phyloP scores from a whole-genome alignment of 108 stramenopile species.

The Cyclotella kingstonii region DNA sequence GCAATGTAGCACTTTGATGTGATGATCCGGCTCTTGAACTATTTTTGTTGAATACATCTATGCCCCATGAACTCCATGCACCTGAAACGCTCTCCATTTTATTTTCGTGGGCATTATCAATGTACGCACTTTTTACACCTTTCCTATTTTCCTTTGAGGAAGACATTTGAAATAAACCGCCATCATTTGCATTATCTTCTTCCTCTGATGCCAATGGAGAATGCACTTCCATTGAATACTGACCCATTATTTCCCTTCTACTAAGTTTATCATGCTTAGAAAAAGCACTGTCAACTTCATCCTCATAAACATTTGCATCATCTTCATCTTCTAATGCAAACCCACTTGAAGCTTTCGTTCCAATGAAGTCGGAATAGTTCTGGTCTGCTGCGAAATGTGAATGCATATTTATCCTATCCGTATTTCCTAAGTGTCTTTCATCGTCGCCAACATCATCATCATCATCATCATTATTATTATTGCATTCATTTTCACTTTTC shows the following conservation, averaged over 20 bases:
- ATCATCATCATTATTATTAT: not conserved
- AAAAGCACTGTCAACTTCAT: conserved; percentile 8
- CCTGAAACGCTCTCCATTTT: conserved; percentile 18
- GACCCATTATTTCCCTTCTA: conserved; percentile 1
- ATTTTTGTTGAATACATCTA: not conserved
- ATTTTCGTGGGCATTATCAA: not conserved
- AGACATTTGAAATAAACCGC: conserved; percentile 9
- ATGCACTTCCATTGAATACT: conserved; percentile 33
- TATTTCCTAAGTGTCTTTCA: not conserved
- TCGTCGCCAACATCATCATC: conserved; percentile 21
- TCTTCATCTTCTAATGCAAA: conserved; percentile 86
- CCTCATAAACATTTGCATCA: conserved; percentile 70
- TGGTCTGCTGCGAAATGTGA: conserved; percentile 49
- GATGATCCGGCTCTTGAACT: not conserved
- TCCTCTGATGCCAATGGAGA: conserved; percentile 46
- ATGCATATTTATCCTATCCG: conserved; percentile 5
- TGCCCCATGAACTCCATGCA: conserved; percentile 47
- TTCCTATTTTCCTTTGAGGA: not conserved
- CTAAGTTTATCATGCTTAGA: not conserved
- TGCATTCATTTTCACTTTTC: not conserved
- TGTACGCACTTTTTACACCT: not conserved
- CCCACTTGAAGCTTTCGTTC: conserved; percentile 64
- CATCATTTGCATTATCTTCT: conserved; percentile 16
- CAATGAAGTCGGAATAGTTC: conserved; percentile 70
- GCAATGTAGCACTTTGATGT: conserved; percentile 8